Conservation (phyloP, 805 yeast genomes). For the Wickerhamomyces queroliae region DNA sequence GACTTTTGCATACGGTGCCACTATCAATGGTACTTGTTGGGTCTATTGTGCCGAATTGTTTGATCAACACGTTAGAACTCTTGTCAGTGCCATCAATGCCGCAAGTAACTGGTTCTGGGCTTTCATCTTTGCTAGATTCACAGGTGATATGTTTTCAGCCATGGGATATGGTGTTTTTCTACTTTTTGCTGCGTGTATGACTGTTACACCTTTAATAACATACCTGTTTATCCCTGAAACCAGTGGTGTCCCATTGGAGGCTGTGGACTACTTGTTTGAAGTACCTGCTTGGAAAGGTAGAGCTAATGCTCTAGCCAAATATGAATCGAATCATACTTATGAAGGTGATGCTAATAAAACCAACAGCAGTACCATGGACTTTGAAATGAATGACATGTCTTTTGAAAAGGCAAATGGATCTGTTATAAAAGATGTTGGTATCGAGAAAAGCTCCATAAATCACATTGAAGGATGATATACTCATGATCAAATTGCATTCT, state of each 20-base stretch:
- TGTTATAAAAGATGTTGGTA: too few species aligned
- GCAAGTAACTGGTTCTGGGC: slow-evolving; percentile 15
- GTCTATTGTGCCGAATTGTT: slow-evolving; percentile 15
- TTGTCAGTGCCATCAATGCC: slow-evolving; percentile 9
- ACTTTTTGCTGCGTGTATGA: slow-evolving; percentile 18
- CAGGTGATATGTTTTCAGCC: slow-evolving; percentile 11
- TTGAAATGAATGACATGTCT: too few species aligned
- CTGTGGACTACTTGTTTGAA: slow-evolving; percentile 28
- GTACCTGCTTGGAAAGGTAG: slow-evolving; percentile 11
- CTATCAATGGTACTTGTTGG: slow-evolving; percentile 16
- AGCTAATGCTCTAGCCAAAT: too few species aligned
- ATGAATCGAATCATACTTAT: too few species aligned
- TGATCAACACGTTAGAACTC: slow-evolving; percentile 9
- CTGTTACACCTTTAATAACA: slow-evolving; percentile 15
- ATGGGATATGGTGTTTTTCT: slow-evolving; percentile 13
- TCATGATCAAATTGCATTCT: too few species aligned
- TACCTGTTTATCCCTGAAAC: slow-evolving; percentile 40
- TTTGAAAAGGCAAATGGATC: too few species aligned
- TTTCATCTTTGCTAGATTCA: slow-evolving; percentile 12
- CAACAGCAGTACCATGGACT: too few species aligned
- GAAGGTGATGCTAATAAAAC: too few species aligned
- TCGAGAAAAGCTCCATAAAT: too few species aligned
- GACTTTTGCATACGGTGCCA: slow-evolving; percentile 12
- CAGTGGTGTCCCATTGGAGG: slow-evolving; percentile 38
- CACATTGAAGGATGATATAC: too few species aligned